Evolutionary conservation across 2,329 filamentous ascomycete genomes (phyloP), one percentile per base, ranked within the genome.

Genomic region (Diaporthe sp.): DNA sequence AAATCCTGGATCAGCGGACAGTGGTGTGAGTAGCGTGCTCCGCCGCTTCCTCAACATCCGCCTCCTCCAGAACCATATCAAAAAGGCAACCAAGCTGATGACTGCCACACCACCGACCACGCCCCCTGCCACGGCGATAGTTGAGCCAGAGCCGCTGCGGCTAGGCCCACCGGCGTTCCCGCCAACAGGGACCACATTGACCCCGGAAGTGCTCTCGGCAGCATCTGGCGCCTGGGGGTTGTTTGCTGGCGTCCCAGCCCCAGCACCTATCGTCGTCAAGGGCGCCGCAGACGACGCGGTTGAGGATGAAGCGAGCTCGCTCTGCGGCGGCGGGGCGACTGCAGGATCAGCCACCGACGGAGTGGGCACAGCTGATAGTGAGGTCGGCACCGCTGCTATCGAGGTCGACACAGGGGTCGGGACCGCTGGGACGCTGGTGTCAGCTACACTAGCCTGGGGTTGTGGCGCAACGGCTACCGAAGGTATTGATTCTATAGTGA

Each of bases 51-150:
- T 83, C 61, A 84, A 78, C 71, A 81, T 77, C 58, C 85, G 84
- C 77, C 87, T 87, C 67, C 86, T 83, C 84, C 86, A 86, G 77
- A 89, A 84, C 89, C 88, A 91, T 13, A 90, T 78, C 3, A 90
- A 76, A 55, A 91, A 85, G 0, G 83, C 85, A 31, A 90, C 78
- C 22, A 91, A 75, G 4, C 85, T 84, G 49, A 88, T 77, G n/a
- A 85, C 82, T 0, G 87, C 85, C 2, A 89, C 80, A 5, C 86
- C 86, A 39, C 89, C 90, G 6, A 90, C 81, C 3, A 90, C 86
- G 53, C 89, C 87, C 13, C 87, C 89, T 1, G 88, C 88, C 58
- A 91, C 84, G 8, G 86, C 86, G 37, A 85, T 82, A 0, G 86
- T 86, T 9, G 82, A 84, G 39, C 81, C 78, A 2, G 80, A 81